Conservation (phyloP, 1,284 basidiomycete genomes). For the Ganoderma leucocontextum region DNA sequence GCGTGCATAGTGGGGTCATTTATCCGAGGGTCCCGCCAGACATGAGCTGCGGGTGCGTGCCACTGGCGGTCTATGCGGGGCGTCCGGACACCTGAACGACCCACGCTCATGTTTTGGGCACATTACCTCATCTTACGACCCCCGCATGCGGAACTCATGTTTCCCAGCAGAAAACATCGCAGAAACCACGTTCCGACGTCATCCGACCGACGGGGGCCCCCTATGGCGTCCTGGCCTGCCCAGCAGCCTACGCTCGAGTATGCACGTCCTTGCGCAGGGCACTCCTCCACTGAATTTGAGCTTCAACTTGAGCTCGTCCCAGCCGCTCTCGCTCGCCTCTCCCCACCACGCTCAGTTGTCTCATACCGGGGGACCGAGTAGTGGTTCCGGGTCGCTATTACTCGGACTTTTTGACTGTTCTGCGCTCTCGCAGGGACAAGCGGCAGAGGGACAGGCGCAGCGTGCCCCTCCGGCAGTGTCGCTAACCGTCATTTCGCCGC, state of each 20-base stretch:
- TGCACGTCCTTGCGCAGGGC: constrained; percentile 17
- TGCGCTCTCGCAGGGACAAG: constrained; percentile 7
- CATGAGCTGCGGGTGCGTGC: constrained; percentile 7
- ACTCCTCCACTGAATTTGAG: constrained; percentile 9
- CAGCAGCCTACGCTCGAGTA: constrained; percentile 16
- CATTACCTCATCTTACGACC: constrained; percentile 28
- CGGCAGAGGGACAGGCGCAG: constrained; percentile 9
- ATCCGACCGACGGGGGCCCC: constrained; percentile 17
- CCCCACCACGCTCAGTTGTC: background rate
- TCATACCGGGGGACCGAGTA: constrained; percentile 8
- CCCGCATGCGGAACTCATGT: constrained; percentile 22
- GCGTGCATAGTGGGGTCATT: constrained; percentile 1
- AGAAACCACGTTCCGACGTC: constrained; percentile 22
- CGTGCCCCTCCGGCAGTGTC: constrained; percentile 16
- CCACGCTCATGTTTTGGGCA: constrained; percentile 6
- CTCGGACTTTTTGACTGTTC: constrained; percentile 6
- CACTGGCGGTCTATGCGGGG: background rate
- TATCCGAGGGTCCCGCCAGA: background rate
- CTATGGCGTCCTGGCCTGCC: constrained; percentile 21
- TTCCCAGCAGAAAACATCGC: constrained; percentile 29
- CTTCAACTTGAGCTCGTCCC: constrained; percentile 5
- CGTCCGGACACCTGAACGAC: constrained; percentile 4
- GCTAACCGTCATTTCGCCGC: constrained; percentile 14
- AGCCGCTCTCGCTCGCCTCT: background rate
- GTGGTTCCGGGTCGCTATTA: constrained; percentile 11